Conservation (phyloP, 805 yeast species). For the Kazachstania africana region DNA sequence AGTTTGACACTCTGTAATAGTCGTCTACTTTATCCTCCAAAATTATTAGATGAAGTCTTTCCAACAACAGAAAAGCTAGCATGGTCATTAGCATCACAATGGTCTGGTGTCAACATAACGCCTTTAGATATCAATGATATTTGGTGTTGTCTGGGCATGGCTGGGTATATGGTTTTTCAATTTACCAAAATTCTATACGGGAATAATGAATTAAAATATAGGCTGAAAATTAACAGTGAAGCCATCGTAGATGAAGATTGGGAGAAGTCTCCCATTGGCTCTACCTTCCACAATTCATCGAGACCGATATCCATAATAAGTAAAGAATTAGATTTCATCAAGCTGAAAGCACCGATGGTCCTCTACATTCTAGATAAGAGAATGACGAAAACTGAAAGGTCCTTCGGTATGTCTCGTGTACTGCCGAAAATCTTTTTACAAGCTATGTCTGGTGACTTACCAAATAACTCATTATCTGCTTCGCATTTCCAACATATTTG, state of each 20-base stretch:
- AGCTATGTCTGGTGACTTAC: constrained; percentile 89
- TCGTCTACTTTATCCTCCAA: constrained; percentile 56
- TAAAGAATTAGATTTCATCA: constrained; percentile 53
- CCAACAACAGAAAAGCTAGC: constrained; percentile 56
- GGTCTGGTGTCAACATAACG: constrained; percentile 87
- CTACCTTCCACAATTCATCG: constrained; percentile 33
- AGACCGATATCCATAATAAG: constrained; percentile 20
- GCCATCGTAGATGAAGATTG: constrained; percentile 61
- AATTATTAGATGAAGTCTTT: constrained; percentile 68
- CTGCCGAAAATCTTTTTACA: constrained; percentile 84
- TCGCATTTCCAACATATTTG: constrained; percentile 86
- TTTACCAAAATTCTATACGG: constrained; percentile 70
- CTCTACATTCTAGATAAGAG: constrained; percentile 75
- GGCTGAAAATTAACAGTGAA: constrained; percentile 54
- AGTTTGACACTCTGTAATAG: constrained; percentile 48
- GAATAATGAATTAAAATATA: constrained; percentile 63
- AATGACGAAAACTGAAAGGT: constrained; percentile 92
- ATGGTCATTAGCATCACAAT: constrained; percentile 69
- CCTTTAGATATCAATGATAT: constrained; percentile 69
- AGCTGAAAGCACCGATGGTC: constrained; percentile 76
- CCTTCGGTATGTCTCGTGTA: constrained; percentile 84
- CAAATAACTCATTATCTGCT: constrained; percentile 66
- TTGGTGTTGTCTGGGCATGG: constrained; percentile 84
- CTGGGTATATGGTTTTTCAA: constrained; percentile 70
- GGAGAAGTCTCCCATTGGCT: constrained; percentile 72